Evolutionary conservation across 345 rosid species (phyloP), one percentile per base, ranked within the genome.

Genomic region (Pistacia atlantica): DNA sequence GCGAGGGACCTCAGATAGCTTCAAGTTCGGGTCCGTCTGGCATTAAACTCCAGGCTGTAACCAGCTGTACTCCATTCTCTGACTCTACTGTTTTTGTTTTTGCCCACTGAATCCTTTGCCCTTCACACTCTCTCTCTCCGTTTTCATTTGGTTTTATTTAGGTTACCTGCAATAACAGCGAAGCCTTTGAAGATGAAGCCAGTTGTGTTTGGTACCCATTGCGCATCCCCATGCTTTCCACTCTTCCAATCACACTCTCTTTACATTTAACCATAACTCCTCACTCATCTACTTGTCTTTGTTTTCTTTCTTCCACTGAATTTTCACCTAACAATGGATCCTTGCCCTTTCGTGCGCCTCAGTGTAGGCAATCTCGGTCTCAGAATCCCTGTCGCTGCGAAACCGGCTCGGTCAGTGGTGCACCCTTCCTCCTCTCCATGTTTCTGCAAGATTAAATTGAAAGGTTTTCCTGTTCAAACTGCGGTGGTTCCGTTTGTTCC

Each of bases 271-370:
- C 76, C 80, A 55, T 57, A 12, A 28, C 76, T 62, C 59, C 11
- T 68, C 52, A 12, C 67, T 61, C 51, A 17, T 8, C 55, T 64
- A 42, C 54, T 33, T 28, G 18, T 16, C 54, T 67, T 59, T 52
- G 22, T 71, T 48, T 57, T n/a, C 45, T 48, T 14, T 1, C 46
- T 54, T n/a, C 56, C 0, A 20, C 13, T 48, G 4, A 42, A 5
- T 42, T n/a, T 48, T 42, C 22, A 51, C 18, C 18, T 28, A 67
- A 51, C 18, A n/a, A 95, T 95, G 99, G 99, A 95, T 86, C 98
- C 98, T 14, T 93, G 98, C 80, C 98, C 96, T 59, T 95, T 91
- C 86, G 87, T 93, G 42, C 95, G 97, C 52, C 82, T 95, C 20
- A 86, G 96, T 17, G 90, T 95, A 1, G 89, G 86, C 25, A 88